A percentile compares a stretch with the other conserved stretches of the same genome.
Conservation (phyloP, 1,284 basidiomycete genomes). For the Neonothopanus nambi region DNA sequence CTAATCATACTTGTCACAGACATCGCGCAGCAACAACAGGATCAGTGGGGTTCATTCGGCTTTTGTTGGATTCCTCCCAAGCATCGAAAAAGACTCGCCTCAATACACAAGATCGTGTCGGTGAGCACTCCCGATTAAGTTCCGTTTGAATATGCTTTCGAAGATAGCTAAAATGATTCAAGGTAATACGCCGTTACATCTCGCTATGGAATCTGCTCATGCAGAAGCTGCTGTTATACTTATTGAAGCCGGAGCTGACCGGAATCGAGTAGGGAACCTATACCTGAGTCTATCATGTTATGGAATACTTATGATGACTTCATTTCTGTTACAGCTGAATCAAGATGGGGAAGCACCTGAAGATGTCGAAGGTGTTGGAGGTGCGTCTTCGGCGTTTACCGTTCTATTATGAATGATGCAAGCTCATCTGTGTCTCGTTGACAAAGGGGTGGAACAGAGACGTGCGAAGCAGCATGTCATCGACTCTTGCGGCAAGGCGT, state of each 20-base stretch:
- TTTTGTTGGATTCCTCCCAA: conserved; percentile 77
- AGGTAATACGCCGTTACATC: conserved; percentile 95
- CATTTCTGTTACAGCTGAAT: conserved; percentile 59
- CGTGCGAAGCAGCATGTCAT: conserved; percentile 75
- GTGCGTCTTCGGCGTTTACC: conserved; percentile 22
- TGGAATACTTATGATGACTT: conserved; percentile 3
- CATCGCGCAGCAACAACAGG: conserved; percentile 96
- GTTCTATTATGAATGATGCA: too few species aligned
- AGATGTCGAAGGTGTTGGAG: conserved; percentile 85
- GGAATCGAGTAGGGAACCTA: conserved; percentile 74
- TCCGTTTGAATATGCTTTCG: not conserved
- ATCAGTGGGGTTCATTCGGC: conserved; percentile 80
- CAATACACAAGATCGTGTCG: conserved; percentile 84
- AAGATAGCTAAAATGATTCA: conserved; percentile 5
- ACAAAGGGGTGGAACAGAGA: conserved; percentile 64
- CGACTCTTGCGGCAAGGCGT: conserved; percentile 62
- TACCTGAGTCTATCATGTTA: conserved; percentile 15
- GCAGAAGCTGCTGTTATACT: conserved; percentile 86
- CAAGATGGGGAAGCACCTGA: conserved; percentile 83
- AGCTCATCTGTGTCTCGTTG: not conserved
- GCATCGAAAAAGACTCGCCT: conserved; percentile 78
- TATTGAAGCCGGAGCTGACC: conserved; percentile 92
- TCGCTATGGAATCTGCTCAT: conserved; percentile 93
- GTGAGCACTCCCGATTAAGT: conserved; percentile 39
- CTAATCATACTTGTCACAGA: conserved; percentile 43